Evolutionary conservation across 805 yeast species (phyloP).

Genomic region (Starmerella stellata): DNA sequence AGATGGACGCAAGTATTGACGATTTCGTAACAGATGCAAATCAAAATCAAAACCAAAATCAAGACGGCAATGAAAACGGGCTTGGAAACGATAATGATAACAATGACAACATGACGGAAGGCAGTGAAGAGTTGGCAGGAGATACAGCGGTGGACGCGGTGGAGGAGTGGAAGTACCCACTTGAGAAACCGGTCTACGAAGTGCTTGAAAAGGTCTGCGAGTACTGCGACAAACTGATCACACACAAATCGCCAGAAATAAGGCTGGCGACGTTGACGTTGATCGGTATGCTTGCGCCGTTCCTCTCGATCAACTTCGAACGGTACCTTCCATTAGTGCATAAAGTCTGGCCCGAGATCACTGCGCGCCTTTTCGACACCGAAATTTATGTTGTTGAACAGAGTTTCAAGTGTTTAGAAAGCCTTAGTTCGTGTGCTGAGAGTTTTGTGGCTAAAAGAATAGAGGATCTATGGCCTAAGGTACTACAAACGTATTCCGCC

Average conservation of each 20-base stretch:
- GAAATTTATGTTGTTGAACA: constrained; percentile 22
- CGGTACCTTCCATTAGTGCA: constrained; percentile 35
- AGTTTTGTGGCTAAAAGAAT: constrained; percentile 25
- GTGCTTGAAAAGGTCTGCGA: constrained; percentile 42
- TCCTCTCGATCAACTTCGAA: constrained; percentile 34
- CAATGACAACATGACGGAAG: constrained; percentile 12
- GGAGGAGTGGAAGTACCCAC: constrained; percentile 43
- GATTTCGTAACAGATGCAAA: constrained; percentile 19
- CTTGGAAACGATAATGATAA: constrained; percentile 20
- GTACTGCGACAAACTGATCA: constrained; percentile 51
- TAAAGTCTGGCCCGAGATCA: constrained; percentile 34
- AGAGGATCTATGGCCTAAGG: constrained; percentile 14
- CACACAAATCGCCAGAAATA: constrained; percentile 45
- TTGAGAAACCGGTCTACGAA: constrained; percentile 43
- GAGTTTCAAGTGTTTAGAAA: constrained; percentile 20
- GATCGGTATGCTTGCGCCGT: constrained; percentile 29
- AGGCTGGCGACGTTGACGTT: constrained; percentile 40
- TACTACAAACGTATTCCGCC: background rate
- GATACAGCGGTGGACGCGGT: constrained; percentile 20
- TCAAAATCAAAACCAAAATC: no score
- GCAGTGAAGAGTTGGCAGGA: constrained; percentile 20
- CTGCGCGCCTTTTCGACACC: constrained; percentile 19
- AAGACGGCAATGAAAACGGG: constrained; percentile 1
- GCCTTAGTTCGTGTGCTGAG: constrained; percentile 17
- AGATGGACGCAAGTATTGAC: constrained; percentile 17